These are phyloP conservation scores for Chytriomyces hyalinus DNA, from an alignment of 192 early-diverging fungal species.

Conservation along the genomic window DNA sequence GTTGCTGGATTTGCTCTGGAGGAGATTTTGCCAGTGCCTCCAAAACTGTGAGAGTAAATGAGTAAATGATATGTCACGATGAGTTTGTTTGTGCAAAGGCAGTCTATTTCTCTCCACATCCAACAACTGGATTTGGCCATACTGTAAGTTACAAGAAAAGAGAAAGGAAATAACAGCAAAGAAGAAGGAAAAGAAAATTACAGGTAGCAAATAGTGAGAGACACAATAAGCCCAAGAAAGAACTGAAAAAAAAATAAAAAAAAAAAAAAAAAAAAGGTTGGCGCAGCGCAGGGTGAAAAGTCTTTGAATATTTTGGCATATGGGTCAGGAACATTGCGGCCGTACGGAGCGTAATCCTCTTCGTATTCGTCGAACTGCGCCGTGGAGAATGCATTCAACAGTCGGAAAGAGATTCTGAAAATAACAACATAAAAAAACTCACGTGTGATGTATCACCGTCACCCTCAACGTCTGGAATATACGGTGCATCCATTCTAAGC, in stretches of 20 bases:
- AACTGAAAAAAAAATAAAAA: not conserved
- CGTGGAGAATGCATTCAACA: not conserved
- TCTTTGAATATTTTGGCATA: slow-evolving; percentile 76
- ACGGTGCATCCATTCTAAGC: slow-evolving; percentile 81
- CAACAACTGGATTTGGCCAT: too few species aligned
- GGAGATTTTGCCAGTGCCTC: too few species aligned
- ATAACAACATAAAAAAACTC: slow-evolving; percentile 23
- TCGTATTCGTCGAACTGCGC: slow-evolving; percentile 95
- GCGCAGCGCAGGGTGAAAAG: slow-evolving; percentile 54
- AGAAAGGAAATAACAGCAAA: not conserved
- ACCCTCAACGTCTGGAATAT: slow-evolving; percentile 78
- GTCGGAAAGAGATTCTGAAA: not conserved
- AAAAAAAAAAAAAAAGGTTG: too few species aligned
- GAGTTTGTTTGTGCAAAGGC: too few species aligned
- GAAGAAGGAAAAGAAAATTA: not conserved
- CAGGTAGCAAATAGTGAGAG: not conserved
- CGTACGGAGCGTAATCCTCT: slow-evolving; percentile 90
- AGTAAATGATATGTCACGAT: too few species aligned
- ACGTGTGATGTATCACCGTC: slow-evolving; percentile 76
- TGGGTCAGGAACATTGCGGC: slow-evolving; percentile 70
- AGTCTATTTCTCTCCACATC: too few species aligned
- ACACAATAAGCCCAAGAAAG: not conserved
- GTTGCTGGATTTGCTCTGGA: too few species aligned
- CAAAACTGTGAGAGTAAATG: too few species aligned
- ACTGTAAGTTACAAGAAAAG: not conserved